Conservation (phyloP, 768 basidiomycete genomes). For the Lentinula boryana region DNA sequence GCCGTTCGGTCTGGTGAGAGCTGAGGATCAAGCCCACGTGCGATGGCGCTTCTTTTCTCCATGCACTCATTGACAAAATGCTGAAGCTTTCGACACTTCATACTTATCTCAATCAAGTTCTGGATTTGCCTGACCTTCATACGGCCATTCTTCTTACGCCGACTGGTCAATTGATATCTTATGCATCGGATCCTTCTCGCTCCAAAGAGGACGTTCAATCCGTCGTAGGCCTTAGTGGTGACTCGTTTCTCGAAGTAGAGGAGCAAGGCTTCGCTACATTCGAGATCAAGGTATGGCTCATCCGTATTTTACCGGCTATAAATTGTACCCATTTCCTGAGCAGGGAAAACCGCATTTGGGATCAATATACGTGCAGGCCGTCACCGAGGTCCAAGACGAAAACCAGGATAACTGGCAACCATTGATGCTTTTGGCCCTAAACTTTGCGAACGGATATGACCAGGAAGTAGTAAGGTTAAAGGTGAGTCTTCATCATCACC, state of each 20-base stretch:
- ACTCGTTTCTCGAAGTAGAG: conserved; percentile 74
- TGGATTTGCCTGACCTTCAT: conserved; percentile 57
- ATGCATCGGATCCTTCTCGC: conserved; percentile 46
- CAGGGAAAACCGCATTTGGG: conserved; percentile 45
- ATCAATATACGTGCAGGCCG: conserved; percentile 60
- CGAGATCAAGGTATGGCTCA: conserved; percentile 61
- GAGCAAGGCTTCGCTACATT: conserved; percentile 65
- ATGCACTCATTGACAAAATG: conserved; percentile 36
- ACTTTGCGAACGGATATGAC: conserved; percentile 51
- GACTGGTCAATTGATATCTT: conserved; percentile 69
- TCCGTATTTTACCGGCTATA: not conserved
- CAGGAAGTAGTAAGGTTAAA: conserved; percentile 64
- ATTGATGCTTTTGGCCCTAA: conserved; percentile 65
- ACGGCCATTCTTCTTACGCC: conserved; percentile 69
- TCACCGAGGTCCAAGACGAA: conserved; percentile 33
- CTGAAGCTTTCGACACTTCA: conserved; percentile 66
- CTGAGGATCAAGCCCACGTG: not conserved
- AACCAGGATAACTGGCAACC: conserved; percentile 36
- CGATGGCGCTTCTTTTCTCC: not conserved
- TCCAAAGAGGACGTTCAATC: conserved; percentile 73
- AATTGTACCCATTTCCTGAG: not conserved
- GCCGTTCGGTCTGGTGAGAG: not conserved
- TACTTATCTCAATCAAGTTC: conserved; percentile 54
- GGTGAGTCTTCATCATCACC: conserved; percentile 29
- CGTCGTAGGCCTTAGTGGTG: conserved; percentile 63